Evolutionary conservation across 108 stramenopile species (phyloP).

Genomic region (Cyclotella cryptica): DNA sequence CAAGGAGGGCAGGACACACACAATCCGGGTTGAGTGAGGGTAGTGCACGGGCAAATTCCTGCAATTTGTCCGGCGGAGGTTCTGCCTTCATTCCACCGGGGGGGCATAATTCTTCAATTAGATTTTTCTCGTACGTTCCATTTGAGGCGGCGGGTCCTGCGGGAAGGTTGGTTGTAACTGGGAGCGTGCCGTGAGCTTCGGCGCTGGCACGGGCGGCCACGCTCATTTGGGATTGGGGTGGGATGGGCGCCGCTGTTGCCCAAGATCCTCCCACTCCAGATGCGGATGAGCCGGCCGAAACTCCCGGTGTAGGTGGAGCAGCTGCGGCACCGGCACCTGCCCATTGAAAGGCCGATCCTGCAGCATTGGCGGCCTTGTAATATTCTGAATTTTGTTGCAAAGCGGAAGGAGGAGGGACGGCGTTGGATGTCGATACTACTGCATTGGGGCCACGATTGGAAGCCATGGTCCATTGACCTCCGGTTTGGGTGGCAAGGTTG

Average conservation of each 20-base stretch:
- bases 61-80: conserved; percentile 89
- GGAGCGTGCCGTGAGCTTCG: conserved; percentile 20
- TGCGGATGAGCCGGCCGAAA: not conserved
- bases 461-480: conserved; percentile 92
- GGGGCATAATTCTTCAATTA: conserved; percentile 91
- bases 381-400: conserved; percentile 64
- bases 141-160: conserved; percentile 13
- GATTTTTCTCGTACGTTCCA: conserved; percentile 90
- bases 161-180: conserved; percentile 3
- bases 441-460: conserved; percentile 87
- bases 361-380: conserved; percentile 69
- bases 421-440: conserved; percentile 23
- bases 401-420: conserved; percentile 31
- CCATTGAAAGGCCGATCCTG: conserved; percentile 64
- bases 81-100: conserved; percentile 95
- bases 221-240: conserved; percentile 23
- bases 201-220: conserved; percentile 38
- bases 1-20: conserved; percentile 86
- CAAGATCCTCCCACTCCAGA: conserved; percentile 56
- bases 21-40: conserved; percentile 86
- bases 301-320: conserved; percentile 18
- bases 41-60: conserved; percentile 72
- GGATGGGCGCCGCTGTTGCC: conserved; percentile 30
- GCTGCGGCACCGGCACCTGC: conserved; percentile 66
- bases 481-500: conserved; percentile 73